Conservation (phyloP, 1,284 basidiomycete species). For the Microbotryum saponariae region DNA sequence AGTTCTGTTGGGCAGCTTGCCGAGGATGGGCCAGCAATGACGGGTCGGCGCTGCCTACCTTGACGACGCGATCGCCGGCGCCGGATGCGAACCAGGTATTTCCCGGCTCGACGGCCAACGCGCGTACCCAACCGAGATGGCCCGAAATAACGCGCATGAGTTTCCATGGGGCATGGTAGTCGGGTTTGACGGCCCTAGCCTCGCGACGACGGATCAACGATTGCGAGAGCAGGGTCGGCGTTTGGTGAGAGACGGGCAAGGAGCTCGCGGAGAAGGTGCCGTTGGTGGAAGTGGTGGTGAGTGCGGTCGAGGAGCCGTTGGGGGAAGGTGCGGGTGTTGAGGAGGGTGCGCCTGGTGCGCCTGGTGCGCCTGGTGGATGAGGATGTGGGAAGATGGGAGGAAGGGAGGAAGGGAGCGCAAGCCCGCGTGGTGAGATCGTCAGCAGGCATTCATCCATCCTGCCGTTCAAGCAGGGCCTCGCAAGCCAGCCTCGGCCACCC, state of each 20-base stretch:
- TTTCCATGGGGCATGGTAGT: slow-evolving; percentile 94
- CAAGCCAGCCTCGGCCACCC: too few species aligned
- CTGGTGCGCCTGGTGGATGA: slow-evolving; percentile 15
- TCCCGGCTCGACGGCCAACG: slow-evolving; percentile 89
- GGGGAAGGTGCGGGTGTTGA: background rate
- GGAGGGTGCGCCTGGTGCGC: slow-evolving; percentile 18
- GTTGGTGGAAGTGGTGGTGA: slow-evolving; percentile 12
- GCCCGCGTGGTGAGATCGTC: too few species aligned
- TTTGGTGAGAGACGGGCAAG: slow-evolving; percentile 25
- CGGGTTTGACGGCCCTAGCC: slow-evolving; percentile 82
- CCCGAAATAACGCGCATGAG: slow-evolving; percentile 94
- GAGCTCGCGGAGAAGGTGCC: background rate
- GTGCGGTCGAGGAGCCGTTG: slow-evolving; percentile 18
- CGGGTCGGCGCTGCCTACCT: slow-evolving; percentile 42
- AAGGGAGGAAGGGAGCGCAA: slow-evolving; percentile 48
- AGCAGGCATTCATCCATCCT: too few species aligned
- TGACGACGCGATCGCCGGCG: slow-evolving; percentile 94
- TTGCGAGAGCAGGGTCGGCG: slow-evolving; percentile 57
- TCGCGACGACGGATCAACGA: slow-evolving; percentile 84
- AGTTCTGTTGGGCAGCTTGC: too few species aligned
- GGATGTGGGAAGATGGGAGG: slow-evolving; percentile 33
- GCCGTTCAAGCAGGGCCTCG: too few species aligned
- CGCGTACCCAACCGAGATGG: slow-evolving; percentile 97
- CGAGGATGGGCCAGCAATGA: too few species aligned
- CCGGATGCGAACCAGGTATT: slow-evolving; percentile 99